A percentile compares a stretch with the other conserved stretches of the same genome.
Evolutionary conservation across 2,329 filamentous ascomycete species (phyloP).

Genomic region (Beauveria medogensis): DNA sequence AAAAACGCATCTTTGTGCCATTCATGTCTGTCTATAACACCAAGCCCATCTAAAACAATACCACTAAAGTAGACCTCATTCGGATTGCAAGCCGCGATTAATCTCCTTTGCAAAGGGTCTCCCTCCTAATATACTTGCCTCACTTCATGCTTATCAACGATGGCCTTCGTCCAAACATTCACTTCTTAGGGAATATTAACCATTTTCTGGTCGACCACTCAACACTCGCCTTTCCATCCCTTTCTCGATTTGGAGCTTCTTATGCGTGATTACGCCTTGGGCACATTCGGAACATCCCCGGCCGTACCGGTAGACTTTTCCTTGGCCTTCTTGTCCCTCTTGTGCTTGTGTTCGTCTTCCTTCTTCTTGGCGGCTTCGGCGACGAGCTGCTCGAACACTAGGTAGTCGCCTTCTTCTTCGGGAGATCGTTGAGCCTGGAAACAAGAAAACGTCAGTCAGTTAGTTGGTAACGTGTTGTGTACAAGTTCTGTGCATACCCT

Average conservation of each 20-base stretch:
- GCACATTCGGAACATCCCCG: slow-evolving; percentile 20
- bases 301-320: slow-evolving; percentile 24
- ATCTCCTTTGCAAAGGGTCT: not conserved
- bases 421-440: slow-evolving; percentile 73
- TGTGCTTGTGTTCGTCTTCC: slow-evolving; percentile 64
- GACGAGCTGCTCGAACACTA: slow-evolving; percentile 97
- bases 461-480: not conserved
- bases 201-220: not conserved
- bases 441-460: not conserved
- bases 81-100: not conserved
- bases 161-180: not conserved
- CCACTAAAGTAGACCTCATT: not conserved
- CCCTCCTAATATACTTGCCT: not conserved
- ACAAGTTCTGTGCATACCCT: slow-evolving; percentile 50
- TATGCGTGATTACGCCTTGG: slow-evolving; percentile 1
- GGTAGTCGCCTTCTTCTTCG: slow-evolving; percentile 96
- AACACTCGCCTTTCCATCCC: not conserved
- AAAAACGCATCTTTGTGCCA: not conserved
- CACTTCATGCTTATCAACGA: not conserved
- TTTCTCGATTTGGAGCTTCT: too few relatives aligned
- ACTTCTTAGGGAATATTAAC: slow-evolving; percentile 3
- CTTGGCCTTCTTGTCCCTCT: slow-evolving; percentile 43
- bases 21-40: not conserved
- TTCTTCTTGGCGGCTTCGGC: slow-evolving; percentile 95
- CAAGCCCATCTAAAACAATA: not conserved